Conservation (phyloP, 805 yeast genomes). For the Ogataea haglerorum region DNA sequence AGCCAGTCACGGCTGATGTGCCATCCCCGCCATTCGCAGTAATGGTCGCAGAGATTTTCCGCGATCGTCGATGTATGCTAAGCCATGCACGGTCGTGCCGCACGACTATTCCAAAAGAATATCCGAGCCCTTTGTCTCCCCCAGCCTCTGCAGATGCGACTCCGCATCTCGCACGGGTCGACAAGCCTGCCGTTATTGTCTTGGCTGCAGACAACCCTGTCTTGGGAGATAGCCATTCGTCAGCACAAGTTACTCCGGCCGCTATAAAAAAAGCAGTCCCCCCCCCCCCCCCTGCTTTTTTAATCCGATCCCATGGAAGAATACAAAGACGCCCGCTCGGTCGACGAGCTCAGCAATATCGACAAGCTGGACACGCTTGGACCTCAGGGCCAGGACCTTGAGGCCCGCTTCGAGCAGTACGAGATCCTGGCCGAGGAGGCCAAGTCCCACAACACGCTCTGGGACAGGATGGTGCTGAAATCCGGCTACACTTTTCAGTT, state of each 20-base stretch:
- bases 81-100: slow-evolving; percentile 31
- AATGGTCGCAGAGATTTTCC: slow-evolving; percentile 10
- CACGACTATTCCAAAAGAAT: slow-evolving; percentile 19
- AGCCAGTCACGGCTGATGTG: neutral
- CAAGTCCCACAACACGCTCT: slow-evolving; percentile 32
- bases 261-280: neutral
- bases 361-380: slow-evolving; percentile 30
- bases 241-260: neutral
- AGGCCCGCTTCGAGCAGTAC: slow-evolving; percentile 34
- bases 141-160: neutral
- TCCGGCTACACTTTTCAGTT: slow-evolving; percentile 36
- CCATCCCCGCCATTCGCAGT: neutral
- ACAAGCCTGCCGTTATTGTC: neutral
- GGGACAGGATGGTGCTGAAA: slow-evolving; percentile 39
- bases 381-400: slow-evolving; percentile 33
- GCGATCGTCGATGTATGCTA: slow-evolving; percentile 23
- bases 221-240: no score
- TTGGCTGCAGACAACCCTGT: neutral
- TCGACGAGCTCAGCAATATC: slow-evolving; percentile 25
- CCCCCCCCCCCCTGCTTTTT: neutral
- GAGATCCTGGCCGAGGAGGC: slow-evolving; percentile 34
- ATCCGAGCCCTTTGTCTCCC: neutral
- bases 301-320: slow-evolving; percentile 1
- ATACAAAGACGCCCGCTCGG: slow-evolving; percentile 8
- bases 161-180: neutral